Evolutionary conservation across 495 filamentous ascomycete genomes (phyloP), one percentile per base, ranked within the genome.

Genomic region (Aspergillus hancockii): DNA sequence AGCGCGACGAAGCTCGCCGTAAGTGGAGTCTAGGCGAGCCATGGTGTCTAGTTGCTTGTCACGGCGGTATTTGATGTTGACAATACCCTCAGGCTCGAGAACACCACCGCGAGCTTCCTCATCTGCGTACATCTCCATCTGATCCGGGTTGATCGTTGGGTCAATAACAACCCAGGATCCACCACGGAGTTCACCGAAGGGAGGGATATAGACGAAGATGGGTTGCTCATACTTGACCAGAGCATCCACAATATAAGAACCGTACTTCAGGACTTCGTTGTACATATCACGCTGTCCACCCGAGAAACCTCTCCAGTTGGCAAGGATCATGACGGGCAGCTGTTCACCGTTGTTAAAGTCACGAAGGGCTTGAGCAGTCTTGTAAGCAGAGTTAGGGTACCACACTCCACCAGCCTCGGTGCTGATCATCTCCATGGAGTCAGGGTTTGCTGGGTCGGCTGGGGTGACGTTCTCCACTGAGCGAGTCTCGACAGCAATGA

Each of bases 81-180:
- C 88, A 68, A 98, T 98, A 79, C 94, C 94, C 78, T 98, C 94
- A 18, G 94, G 94, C 75, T 98, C 94, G 61, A 98, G 84, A 54
- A 98, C 92, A 88, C 94, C 94, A 71, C 92, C 94, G 63, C 94
- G 95, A 54, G 94, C 76, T 46, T 98, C 94, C 60, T 92, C 91
- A 69, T 98, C 94, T 54, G 94, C 94, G 72, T 98, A 98, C 94
- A 98, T 98, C 77, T 98, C 94, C 94, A 98, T 98, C 69, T 86
- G 87, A 59, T 91, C 85, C 14, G 90, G 84, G 81, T 98, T 98
- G 79, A 98, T 98, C 52, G 94, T 97, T 23, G 94, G 94, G 73
- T 98, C 94, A 61, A 98, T 89, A 53, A 98, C 94, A 70, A 98
- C 94, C 94, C 94, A 98, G 56, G 94, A 98, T 61, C 94, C 94